phyloP scores from a whole-genome alignment of 495 filamentous ascomycete genomes.

The Delitschia confertaspora region DNA sequence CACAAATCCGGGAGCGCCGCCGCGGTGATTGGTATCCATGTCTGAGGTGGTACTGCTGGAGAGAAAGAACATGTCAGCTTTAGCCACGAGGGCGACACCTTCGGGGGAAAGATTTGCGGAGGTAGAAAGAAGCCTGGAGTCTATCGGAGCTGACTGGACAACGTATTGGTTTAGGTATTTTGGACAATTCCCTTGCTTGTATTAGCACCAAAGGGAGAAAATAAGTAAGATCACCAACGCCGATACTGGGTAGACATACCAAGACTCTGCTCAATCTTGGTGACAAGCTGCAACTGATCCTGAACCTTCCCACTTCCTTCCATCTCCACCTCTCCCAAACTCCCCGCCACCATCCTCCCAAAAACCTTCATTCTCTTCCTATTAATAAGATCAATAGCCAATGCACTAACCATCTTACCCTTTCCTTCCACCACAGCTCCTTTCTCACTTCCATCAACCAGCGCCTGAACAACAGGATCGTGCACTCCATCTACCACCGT shows the following conservation, averaged over 20 bases:
- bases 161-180: slow-evolving; percentile 73
- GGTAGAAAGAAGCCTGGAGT: slow-evolving; percentile 45
- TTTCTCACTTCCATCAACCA: slow-evolving; percentile 40
- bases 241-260: slow-evolving; percentile 35
- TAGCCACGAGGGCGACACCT: slow-evolving; percentile 50
- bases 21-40: slow-evolving; percentile 83
- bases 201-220: too few species aligned
- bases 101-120: slow-evolving; percentile 36
- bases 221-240: background rate
- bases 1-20: slow-evolving; percentile 65
- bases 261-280: slow-evolving; percentile 59
- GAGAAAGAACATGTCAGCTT: slow-evolving; percentile 70
- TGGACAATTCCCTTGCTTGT: slow-evolving; percentile 58
- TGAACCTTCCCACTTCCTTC: slow-evolving; percentile 28
- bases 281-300: slow-evolving; percentile 55
- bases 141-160: slow-evolving; percentile 45
- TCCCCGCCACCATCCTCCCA: slow-evolving; percentile 54
- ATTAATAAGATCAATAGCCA: slow-evolving; percentile 59
- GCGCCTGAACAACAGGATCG: slow-evolving; percentile 56
- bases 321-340: slow-evolving; percentile 32
- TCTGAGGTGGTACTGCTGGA: slow-evolving; percentile 51
- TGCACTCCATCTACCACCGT: slow-evolving; percentile 47
- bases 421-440: slow-evolving; percentile 37
- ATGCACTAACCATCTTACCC: slow-evolving; percentile 46
- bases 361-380: slow-evolving; percentile 59